These are phyloP conservation scores for Beta corolliflora DNA, from an alignment of 179 eudicot genomes.

Conservation along the genomic window DNA sequence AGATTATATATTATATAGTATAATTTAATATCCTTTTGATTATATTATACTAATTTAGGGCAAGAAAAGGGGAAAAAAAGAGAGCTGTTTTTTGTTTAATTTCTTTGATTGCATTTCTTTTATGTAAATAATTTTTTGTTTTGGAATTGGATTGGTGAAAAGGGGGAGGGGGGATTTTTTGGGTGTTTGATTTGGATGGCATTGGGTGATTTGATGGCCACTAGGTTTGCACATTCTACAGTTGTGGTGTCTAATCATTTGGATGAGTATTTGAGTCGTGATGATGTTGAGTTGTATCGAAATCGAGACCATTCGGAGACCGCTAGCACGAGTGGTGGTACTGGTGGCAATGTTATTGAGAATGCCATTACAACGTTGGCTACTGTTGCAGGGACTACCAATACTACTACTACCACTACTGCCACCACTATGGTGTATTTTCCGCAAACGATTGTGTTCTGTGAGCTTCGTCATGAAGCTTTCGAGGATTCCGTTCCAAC, in stretches of 20 bases:
- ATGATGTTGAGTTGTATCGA: constrained; percentile 27
- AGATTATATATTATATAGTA: too few species aligned
- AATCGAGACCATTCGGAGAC: constrained; percentile 33
- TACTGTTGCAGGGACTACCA: constrained; percentile 7
- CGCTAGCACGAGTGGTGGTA: constrained; percentile 40
- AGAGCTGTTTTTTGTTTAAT: not conserved
- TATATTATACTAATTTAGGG: not conserved
- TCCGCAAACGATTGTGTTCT: constrained; percentile 73
- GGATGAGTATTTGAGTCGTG: constrained; percentile 43
- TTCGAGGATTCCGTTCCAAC: constrained; percentile 66
- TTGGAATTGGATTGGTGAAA: not conserved
- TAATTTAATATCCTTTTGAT: not conserved
- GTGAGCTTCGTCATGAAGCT: constrained; percentile 84
- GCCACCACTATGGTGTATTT: constrained; percentile 73
- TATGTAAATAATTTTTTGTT: not conserved
- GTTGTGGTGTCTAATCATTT: constrained; percentile 49
- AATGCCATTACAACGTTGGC: constrained; percentile 23
- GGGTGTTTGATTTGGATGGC: constrained; percentile 68
- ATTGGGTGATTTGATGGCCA: constrained; percentile 93
- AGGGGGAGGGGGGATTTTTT: constrained; percentile 12
- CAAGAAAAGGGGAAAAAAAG: not conserved
- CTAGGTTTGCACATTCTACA: constrained; percentile 71
- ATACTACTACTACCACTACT: constrained; percentile 17
- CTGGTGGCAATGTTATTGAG: constrained; percentile 24
- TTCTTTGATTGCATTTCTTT: not conserved